Conservation (phyloP, 202 grass and related monocot genomes). For the Setaria italica region DNA sequence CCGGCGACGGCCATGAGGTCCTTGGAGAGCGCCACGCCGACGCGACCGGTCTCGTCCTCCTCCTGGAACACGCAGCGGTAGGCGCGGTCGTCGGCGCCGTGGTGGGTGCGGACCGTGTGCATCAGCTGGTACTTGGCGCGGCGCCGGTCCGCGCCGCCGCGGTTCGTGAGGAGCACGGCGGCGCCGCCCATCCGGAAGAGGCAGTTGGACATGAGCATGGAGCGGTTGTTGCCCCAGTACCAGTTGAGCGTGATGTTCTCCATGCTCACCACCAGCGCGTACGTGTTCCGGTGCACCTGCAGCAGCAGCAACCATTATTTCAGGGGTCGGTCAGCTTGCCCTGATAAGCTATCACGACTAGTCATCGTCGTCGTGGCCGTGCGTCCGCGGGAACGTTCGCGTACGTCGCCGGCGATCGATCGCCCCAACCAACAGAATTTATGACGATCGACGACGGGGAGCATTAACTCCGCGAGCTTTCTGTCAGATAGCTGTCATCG, state of each 20-base stretch:
- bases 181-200: conserved; percentile 95
- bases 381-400: not conserved
- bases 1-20: conserved; percentile 75
- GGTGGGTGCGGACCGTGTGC: conserved; percentile 58
- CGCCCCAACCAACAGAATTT: not conserved
- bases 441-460: not conserved
- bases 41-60: conserved; percentile 47
- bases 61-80: conserved; percentile 93
- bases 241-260: conserved; percentile 96
- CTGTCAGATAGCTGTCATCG: not conserved
- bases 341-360: not conserved
- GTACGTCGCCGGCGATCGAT: not conserved
- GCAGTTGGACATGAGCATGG: conserved; percentile 93
- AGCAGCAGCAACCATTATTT: too few species aligned
- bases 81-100: conserved; percentile 77
- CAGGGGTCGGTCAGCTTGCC: too few species aligned
- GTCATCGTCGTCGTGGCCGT: not conserved
- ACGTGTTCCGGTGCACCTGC: conserved; percentile 83
- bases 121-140: conserved; percentile 60
- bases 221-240: conserved; percentile 89
- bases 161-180: conserved; percentile 78
- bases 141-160: not conserved
- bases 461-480: not conserved
- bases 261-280: conserved; percentile 89
- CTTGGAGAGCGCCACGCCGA: conserved; percentile 67